These are phyloP conservation scores for Nemophila menziesii DNA, from an alignment of 257 asterid species.

Conservation along the genomic window DNA sequence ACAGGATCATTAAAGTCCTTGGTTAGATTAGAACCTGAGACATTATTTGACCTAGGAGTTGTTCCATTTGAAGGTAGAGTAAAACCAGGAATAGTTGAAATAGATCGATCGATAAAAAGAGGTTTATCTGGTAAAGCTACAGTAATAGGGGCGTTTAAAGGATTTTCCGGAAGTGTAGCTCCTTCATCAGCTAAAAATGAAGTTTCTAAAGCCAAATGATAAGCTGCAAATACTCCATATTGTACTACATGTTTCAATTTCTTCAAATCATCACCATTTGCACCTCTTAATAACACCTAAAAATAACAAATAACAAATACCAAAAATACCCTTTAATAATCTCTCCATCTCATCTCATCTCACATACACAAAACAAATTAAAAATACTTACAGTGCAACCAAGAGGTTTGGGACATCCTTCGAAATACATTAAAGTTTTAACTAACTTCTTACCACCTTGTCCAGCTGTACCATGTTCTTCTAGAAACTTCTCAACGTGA, in stretches of 20 bases:
- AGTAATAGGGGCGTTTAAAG: conserved; percentile 56
- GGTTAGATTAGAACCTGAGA: conserved; percentile 33
- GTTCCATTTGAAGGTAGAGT: conserved; percentile 32
- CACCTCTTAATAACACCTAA: conserved; percentile 89
- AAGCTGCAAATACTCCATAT: conserved; percentile 93
- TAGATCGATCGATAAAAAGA: conserved; percentile 51
- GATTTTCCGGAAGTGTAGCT: conserved; percentile 75
- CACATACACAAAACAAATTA: neutral
- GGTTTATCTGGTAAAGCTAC: conserved; percentile 74
- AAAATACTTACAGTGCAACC: conserved; percentile 80
- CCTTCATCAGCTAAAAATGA: conserved; percentile 98
- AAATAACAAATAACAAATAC: conserved; percentile 22
- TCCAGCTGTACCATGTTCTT: conserved; percentile 70
- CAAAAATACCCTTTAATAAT: conserved; percentile 6
- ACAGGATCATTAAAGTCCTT: too few relatives aligned
- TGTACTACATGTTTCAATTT: conserved; percentile 89
- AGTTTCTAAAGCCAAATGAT: conserved; percentile 93
- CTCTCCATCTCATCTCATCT: neutral
- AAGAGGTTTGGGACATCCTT: conserved; percentile 92
- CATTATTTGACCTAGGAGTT: conserved; percentile 43
- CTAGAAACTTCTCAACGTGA: conserved; percentile 58
- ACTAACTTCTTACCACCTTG: conserved; percentile 57
- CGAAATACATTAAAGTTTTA: conserved; percentile 90
- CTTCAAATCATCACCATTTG: conserved; percentile 78
- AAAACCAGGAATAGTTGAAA: conserved; percentile 70